Evolutionary conservation across 2,329 filamentous ascomycete genomes (phyloP).

Genomic region (Fusarium devonianum): DNA sequence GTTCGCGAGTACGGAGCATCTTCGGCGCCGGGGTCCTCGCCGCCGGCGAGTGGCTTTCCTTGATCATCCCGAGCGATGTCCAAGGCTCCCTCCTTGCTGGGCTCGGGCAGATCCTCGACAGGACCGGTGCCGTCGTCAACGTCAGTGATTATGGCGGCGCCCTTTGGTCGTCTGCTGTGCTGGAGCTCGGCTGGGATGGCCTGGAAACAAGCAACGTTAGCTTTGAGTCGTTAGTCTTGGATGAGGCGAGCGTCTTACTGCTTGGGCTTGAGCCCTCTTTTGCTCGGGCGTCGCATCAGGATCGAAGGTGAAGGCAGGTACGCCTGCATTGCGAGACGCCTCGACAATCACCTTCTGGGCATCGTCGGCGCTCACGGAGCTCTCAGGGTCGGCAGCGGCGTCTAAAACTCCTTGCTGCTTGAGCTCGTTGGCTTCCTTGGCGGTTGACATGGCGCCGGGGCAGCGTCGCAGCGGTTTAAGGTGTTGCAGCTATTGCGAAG

Average conservation of each 20-base stretch:
- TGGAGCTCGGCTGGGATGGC: conserved; percentile 51
- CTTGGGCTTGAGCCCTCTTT: conserved; percentile 80
- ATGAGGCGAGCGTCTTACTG: conserved; percentile 60
- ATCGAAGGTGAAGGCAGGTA: conserved; percentile 84
- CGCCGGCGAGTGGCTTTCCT: conserved; percentile 58
- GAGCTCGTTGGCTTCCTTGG: conserved; percentile 63
- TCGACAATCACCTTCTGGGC: conserved; percentile 78
- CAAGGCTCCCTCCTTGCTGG: conserved; percentile 74
- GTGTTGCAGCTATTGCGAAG: conserved; percentile 11
- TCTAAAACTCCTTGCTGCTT: conserved; percentile 84
- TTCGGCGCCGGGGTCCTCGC: conserved; percentile 60
- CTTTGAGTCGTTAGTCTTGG: conserved; percentile 1
- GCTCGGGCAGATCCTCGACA: conserved; percentile 78
- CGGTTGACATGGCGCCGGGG: conserved; percentile 45
- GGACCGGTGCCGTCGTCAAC: conserved; percentile 73
- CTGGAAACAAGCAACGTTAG: conserved; percentile 35
- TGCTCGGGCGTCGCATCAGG: conserved; percentile 83
- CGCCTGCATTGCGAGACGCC: conserved; percentile 80
- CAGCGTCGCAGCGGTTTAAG: conserved; percentile 28
- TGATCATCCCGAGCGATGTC: conserved; percentile 59
- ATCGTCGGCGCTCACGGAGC: conserved; percentile 70
- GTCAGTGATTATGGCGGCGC: conserved; percentile 78
- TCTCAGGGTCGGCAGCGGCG: conserved; percentile 75
- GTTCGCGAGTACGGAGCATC: conserved; percentile 60
- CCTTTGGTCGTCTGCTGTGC: conserved; percentile 56